Base-by-base conservation (phyloP, 2,329 filamentous ascomycete genomes). In the Pyrenophora tritici-repentis region DNA sequence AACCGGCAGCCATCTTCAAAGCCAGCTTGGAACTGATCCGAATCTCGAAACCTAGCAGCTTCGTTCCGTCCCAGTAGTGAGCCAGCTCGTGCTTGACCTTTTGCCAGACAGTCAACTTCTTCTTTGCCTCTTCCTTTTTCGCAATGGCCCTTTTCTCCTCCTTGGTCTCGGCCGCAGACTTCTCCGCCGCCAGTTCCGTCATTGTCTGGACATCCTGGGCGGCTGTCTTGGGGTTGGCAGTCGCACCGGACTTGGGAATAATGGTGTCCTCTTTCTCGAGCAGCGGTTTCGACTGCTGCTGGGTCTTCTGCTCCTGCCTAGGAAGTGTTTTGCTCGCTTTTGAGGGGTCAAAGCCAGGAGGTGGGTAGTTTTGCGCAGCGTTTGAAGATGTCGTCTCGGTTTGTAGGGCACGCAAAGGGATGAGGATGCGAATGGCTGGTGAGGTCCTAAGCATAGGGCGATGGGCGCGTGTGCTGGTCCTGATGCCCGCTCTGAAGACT, bases 41-140 rank as follows among this genome's bases (percentile, higher is more conserved):
- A 71, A 97, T 86, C 77, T 99, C 94, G 1, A 91, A 89, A 17
- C 88, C 92, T 62, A 99, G 80, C 67, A 99, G 81, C 77, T 99
- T 99, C 22, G 91, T 97, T 53, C 94, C 94, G 76, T 99, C 94
- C 93, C 94, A 97, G 78, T 99, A 99, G 75, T 99, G 94, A 56
- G 87, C 85, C 12, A 81, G 82, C 76, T 99, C 94, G 74, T 95
- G 92, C 82, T 96, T 99, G 69, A 99, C 86, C 78, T 92, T 96
- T 73, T 97, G 90, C 75, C 86, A 88, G 1, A 97, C 42, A 0
- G 92, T 96, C 75, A 96, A 77, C 72, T 96, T 97, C 79, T 92
- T 91, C 64, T 87, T 83, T 49, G 89, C 86, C 32, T 63, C 64
- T 47, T 89, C 85, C 60, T 84, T 82, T 68, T 86, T 85, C 49